Conservation (phyloP, 345 rosid genomes). For the Gossypium australe region DNA sequence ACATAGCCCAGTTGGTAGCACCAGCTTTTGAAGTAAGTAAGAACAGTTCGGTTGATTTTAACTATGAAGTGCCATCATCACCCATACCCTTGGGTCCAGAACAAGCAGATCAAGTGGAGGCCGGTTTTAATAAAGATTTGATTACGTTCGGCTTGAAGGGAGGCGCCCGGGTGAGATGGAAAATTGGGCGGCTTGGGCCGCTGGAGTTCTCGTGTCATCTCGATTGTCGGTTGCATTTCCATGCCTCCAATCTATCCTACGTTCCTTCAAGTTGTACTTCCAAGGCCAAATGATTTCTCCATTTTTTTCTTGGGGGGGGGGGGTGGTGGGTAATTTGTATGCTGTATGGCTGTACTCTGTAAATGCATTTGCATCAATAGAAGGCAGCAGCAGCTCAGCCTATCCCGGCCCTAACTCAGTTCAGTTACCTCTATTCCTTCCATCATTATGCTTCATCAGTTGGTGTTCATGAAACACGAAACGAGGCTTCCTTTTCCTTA, state of each 20-base stretch:
- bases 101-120: conserved; percentile 30
- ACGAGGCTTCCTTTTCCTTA: no score
- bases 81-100: conserved; percentile 54
- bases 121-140: conserved; percentile 37
- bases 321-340: no score
- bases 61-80: conserved; percentile 48
- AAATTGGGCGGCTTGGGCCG: conserved; percentile 64
- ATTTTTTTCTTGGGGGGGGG: not conserved
- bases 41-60: conserved; percentile 27
- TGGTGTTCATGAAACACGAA: no score
- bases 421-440: no score
- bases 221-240: conserved; percentile 59
- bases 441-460: no score
- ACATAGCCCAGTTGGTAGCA: conserved; percentile 40
- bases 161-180: conserved; percentile 56
- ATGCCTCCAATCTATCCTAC: conserved; percentile 32
- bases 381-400: no score
- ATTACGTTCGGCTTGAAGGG: conserved; percentile 43
- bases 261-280: conserved; percentile 52
- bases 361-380: no score
- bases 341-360: no score
- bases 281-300: conserved; percentile 38
- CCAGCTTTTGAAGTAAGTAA: conserved; percentile 52
- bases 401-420: no score
- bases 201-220: conserved; percentile 44